Percentiles rank a stretch among this genome's conserved stretches.
Evolutionary conservation across 78 protist genomes (phyloP).

Genomic region (Tieghemostelium lacteum): DNA sequence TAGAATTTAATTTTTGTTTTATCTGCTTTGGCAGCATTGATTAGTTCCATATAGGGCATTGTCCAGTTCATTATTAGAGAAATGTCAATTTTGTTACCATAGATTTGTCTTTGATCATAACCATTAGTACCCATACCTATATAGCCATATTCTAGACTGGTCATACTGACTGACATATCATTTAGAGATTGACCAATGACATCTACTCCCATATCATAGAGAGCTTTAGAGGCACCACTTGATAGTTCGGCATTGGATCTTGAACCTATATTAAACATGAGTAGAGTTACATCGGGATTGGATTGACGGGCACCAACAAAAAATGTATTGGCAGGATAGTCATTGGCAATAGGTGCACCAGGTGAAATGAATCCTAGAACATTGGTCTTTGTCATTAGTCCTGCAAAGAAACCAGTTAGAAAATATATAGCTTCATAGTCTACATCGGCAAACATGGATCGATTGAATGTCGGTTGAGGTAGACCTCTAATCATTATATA

Average conservation of each 20-base stretch:
- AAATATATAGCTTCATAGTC: no score
- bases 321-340: constrained; percentile 7
- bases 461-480: no score
- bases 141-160: background rate
- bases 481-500: no score
- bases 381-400: background rate
- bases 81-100: constrained; percentile 21
- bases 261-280: constrained; percentile 3
- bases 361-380: background rate
- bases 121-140: constrained; percentile 57
- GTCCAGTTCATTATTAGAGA: constrained; percentile 37
- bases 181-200: constrained; percentile 12
- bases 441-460: no score
- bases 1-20: background rate
- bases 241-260: constrained; percentile 1
- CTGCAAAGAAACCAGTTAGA: constrained; percentile 26
- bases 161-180: constrained; percentile 16
- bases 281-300: background rate
- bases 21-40: background rate
- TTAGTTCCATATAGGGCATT: no score
- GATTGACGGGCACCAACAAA: background rate
- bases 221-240: constrained; percentile 6
- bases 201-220: background rate
- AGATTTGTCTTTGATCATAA: constrained; percentile 1
- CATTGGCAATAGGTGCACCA: background rate